Conservation (phyloP, 257 asterid species). For the Solanum bulbocastanum region DNA sequence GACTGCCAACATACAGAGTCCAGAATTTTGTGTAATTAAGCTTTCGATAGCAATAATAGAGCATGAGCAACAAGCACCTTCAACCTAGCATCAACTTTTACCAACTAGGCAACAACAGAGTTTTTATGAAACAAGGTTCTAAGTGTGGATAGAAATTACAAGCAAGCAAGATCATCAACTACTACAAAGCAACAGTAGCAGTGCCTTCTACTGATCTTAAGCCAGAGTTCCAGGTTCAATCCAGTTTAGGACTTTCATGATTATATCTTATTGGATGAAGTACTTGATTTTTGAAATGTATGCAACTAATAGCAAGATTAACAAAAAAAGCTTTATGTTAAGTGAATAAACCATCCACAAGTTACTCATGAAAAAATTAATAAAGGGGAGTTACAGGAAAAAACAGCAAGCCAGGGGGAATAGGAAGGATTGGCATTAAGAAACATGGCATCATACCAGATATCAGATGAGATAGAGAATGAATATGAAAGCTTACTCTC, state of each 20-base stretch:
- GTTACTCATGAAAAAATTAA: neutral
- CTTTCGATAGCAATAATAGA: neutral
- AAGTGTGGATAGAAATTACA: neutral
- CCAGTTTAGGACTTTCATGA: neutral
- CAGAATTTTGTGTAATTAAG: neutral
- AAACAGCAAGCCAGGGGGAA: neutral
- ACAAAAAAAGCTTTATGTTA: neutral
- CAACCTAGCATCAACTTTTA: neutral
- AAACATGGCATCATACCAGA: neutral
- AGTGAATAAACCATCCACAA: neutral
- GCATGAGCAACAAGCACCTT: neutral
- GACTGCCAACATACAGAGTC: neutral
- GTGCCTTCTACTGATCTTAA: neutral
- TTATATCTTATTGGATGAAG: neutral
- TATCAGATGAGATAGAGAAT: neutral
- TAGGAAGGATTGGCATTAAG: neutral
- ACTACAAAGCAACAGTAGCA: neutral
- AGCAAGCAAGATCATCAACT: neutral
- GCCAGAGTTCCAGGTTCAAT: neutral
- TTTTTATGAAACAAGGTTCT: neutral
- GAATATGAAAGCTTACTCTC: slow-evolving; percentile 42
- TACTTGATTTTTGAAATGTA: neutral
- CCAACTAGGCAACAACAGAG: neutral
- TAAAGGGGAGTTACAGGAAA: neutral
- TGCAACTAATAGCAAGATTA: neutral